phyloP scores from a whole-genome alignment of 176 grass and related monocot genomes.

The Oryza glaberrima region DNA sequence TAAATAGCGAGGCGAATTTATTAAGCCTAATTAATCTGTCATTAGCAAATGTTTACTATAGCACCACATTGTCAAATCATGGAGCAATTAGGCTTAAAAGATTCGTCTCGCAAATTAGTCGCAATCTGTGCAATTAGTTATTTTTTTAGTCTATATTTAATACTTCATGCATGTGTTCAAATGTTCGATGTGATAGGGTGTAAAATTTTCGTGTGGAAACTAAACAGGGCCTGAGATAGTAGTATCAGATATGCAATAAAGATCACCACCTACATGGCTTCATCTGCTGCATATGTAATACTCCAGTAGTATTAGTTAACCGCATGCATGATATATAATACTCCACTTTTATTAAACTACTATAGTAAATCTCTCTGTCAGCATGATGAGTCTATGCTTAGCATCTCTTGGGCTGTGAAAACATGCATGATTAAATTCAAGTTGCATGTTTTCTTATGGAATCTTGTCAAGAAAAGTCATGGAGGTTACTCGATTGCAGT shows the following conservation, averaged over 20 bases:
- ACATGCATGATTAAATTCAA: constrained; percentile 26
- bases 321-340: background rate
- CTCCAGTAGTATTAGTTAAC: background rate
- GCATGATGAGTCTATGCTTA: constrained; percentile 33
- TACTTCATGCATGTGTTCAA: too few species aligned
- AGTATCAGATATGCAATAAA: constrained; percentile 8
- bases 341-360: constrained; percentile 6
- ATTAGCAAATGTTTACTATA: too few species aligned
- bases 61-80: too few species aligned
- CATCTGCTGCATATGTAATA: background rate
- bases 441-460: constrained; percentile 23
- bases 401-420: constrained; percentile 27
- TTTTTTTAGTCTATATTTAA: too few species aligned
- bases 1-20: too few species aligned
- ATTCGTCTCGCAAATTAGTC: too few species aligned
- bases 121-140: too few species aligned
- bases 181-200: too few species aligned
- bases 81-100: too few species aligned
- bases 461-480: constrained; percentile 35
- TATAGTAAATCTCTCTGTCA: background rate
- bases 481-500: constrained; percentile 34
- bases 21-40: too few species aligned
- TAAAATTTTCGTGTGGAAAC: too few species aligned
- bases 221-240: background rate
- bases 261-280: constrained; percentile 18